Percentiles rank a stretch among this genome's conserved stretches.
These are phyloP conservation scores for Schizonepeta tenuifolia DNA, from an alignment of 257 asterid genomes.

Conservation along the genomic window DNA sequence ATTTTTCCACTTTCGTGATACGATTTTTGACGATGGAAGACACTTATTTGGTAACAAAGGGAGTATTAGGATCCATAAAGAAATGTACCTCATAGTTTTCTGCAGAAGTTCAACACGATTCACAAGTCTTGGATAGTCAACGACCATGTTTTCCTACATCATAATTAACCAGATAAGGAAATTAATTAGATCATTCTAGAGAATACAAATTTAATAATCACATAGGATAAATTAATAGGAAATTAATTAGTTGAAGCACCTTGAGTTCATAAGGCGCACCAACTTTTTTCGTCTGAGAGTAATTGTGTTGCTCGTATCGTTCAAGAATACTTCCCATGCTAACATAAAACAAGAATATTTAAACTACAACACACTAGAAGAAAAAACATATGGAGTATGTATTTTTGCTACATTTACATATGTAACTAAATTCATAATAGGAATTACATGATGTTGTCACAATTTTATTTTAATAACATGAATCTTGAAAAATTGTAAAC, in stretches of 20 bases:
- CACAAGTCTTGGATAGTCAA: conserved; percentile 67
- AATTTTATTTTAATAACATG: no score
- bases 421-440: no score
- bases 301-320: conserved; percentile 59
- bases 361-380: not conserved
- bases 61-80: not conserved
- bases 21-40: no score
- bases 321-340: conserved; percentile 72
- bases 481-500: no score
- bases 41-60: no score
- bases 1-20: no score
- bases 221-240: not conserved
- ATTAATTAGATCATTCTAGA: not conserved
- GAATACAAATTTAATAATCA: not conserved
- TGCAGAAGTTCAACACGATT: conserved; percentile 70
- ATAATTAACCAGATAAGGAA: not conserved
- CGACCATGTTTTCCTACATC: conserved; percentile 59
- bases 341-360: not conserved
- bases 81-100: conserved; percentile 60
- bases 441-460: no score
- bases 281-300: conserved; percentile 47
- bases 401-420: no score
- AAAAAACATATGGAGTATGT: no score
- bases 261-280: conserved; percentile 38
- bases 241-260: conserved; percentile 36